Percentiles rank a stretch among this genome's conserved stretches.
phyloP scores from a whole-genome alignment of 352 stramenopile genomes.

The Phytopythium mirpurense region DNA sequence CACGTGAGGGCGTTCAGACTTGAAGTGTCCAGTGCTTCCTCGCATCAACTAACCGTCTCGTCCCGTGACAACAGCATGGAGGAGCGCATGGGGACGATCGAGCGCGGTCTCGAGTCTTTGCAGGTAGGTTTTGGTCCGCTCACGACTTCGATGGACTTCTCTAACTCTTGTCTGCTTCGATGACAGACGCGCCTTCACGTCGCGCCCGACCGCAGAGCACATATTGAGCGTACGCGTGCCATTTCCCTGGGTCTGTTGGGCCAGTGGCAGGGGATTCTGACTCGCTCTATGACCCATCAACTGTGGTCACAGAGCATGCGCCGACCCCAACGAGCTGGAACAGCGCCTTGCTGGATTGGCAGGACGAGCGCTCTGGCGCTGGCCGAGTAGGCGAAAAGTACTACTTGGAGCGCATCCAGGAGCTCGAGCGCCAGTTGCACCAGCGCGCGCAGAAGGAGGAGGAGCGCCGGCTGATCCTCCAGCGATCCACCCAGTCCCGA shows the following conservation, averaged over 20 bases:
- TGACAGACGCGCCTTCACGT: no score
- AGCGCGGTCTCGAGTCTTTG: not conserved
- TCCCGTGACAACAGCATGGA: not conserved
- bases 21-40: no score
- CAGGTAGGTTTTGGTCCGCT: no score
- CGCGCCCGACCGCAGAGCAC: no score
- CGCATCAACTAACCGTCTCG: not conserved
- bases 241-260: no score
- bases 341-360: not conserved
- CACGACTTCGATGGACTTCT: no score
- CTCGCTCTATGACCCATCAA: not conserved
- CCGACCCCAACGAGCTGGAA: not conserved
- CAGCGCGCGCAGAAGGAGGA: slow-evolving; percentile 21
- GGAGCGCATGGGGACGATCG: not conserved
- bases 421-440: slow-evolving; percentile 25
- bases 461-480: slow-evolving; percentile 14
- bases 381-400: slow-evolving; percentile 14
- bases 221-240: no score
- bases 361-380: not conserved
- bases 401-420: slow-evolving; percentile 17
- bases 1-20: not conserved
- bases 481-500: not conserved
- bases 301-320: not conserved
- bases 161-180: no score
- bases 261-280: not conserved